Base-by-base conservation (phyloP, 2,329 filamentous ascomycete species). In the Aspergillus pseudoglaucus region DNA sequence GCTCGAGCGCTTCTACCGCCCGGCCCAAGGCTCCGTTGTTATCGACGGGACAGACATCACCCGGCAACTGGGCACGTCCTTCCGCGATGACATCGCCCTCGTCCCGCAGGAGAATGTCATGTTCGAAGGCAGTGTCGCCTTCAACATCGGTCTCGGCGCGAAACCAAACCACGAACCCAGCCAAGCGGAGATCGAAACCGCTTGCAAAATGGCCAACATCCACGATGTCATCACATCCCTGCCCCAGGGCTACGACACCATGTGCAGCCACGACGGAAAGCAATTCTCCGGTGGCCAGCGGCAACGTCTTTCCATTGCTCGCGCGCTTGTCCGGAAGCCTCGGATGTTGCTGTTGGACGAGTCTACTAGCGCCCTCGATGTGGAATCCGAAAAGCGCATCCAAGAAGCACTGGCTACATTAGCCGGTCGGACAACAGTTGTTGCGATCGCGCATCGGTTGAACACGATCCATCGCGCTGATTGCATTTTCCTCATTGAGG, bases 401-500 rank as follows among this genome's bases (percentile, higher is more conserved):
- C 68, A 72, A 47, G 65, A 71, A 37, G 68, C 64, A 9, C 51
- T 73, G 27, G 64, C 59, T 23, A 64, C 60, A 45, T 59, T 62
- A 6, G 60, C 61, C 6, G 57, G 56, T 12, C 56, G 60, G 10
- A 68, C 63, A 10, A 72, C 69, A 9, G 62, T 70, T 25, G 61
- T 73, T 44, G 68, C 68, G 2, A 71, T 72, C 52, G 66, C 69
- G 2, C 69, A 72, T 54, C 63, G 69, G 25, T 55, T 72, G 44
- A 64, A 67, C 45, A 73, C 70, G 12, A 70, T 72, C 9, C 58
- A 62, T 45, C 59, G 60, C 51, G 90, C 90, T 0, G 87, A 96
- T 66, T 90, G 90, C 58, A 96, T 96, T 55, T 88, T 94, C 18
- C 51, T 71, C 18, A 68, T 79, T 18, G 75, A 80, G 48, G 69